Evolutionary conservation across 1,139 yeast species (phyloP).

Genomic region (Pneumocystis wakefieldiae): DNA sequence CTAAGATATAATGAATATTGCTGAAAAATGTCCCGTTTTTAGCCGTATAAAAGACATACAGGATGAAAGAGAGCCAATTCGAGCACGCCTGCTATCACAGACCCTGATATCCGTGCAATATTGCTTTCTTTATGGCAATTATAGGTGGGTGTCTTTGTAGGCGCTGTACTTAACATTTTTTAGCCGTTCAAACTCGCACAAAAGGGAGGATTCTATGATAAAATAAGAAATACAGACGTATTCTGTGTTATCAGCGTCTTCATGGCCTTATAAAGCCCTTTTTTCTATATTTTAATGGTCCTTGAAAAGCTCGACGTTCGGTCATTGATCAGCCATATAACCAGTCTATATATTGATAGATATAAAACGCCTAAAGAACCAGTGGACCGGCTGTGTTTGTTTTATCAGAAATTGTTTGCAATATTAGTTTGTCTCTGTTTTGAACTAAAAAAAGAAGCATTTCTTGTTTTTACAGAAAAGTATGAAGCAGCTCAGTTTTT

Average conservation of each 20-base stretch:
- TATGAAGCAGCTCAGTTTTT: no score
- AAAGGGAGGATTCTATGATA: background rate
- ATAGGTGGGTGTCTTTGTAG: conserved; percentile 9
- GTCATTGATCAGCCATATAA: no score
- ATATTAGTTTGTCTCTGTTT: no score
- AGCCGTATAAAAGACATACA: conserved; percentile 22
- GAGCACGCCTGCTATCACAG: conserved; percentile 94
- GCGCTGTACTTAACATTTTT: conserved; percentile 10
- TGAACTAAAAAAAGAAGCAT: no score
- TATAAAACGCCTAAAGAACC: no score
- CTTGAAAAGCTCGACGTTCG: background rate
- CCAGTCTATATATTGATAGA: no score
- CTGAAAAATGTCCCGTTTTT: background rate
- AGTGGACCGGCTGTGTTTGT: no score
- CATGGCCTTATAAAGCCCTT: background rate
- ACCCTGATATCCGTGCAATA: conserved; percentile 79
- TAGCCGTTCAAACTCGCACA: background rate
- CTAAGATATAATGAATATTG: conserved; percentile 7
- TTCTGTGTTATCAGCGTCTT: background rate
- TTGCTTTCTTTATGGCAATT: conserved; percentile 27
- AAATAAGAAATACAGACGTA: background rate
- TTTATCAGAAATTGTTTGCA: no score
- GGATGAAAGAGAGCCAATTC: conserved; percentile 97
- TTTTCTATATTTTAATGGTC: background rate
- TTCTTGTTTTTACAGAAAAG: no score